Conservation (phyloP, 202 grass and related monocot genomes). For the Musa balbisiana region DNA sequence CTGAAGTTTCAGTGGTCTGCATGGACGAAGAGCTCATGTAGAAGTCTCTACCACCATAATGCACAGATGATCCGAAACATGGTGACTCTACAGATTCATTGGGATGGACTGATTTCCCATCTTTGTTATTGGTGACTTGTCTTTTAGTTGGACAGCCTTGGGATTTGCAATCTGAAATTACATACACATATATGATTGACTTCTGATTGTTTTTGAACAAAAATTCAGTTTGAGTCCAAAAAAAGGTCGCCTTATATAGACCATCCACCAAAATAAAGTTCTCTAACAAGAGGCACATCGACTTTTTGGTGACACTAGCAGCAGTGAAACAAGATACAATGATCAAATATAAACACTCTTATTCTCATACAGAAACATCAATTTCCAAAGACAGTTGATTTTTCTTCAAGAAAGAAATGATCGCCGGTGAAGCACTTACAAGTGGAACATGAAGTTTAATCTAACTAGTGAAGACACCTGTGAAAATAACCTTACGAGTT, state of each 20-base stretch:
- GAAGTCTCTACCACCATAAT: slow-evolving; percentile 92
- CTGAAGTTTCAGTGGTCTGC: slow-evolving; percentile 29
- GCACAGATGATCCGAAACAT: slow-evolving; percentile 77
- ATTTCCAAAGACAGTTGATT: too few relatives aligned
- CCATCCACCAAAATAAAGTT: too few relatives aligned
- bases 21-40: slow-evolving; percentile 49
- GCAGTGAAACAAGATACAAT: background rate
- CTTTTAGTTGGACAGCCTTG: slow-evolving; percentile 50
- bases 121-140: slow-evolving; percentile 39
- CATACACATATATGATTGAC: background rate
- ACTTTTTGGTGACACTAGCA: background rate
- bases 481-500: too few relatives aligned
- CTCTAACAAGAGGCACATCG: too few relatives aligned
- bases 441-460: too few relatives aligned
- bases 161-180: slow-evolving; percentile 37
- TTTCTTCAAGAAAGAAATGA: too few relatives aligned
- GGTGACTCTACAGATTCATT: slow-evolving; percentile 47
- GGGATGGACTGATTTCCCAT: slow-evolving; percentile 33
- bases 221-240: too few relatives aligned
- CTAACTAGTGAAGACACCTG: too few relatives aligned
- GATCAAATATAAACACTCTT: background rate
- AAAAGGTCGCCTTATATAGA: too few relatives aligned
- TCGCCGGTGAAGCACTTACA: too few relatives aligned
- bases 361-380: too few relatives aligned
- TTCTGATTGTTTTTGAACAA: too few relatives aligned